Evolutionary conservation across 805 yeast genomes (phyloP).

Genomic region (Candida adriatica): DNA sequence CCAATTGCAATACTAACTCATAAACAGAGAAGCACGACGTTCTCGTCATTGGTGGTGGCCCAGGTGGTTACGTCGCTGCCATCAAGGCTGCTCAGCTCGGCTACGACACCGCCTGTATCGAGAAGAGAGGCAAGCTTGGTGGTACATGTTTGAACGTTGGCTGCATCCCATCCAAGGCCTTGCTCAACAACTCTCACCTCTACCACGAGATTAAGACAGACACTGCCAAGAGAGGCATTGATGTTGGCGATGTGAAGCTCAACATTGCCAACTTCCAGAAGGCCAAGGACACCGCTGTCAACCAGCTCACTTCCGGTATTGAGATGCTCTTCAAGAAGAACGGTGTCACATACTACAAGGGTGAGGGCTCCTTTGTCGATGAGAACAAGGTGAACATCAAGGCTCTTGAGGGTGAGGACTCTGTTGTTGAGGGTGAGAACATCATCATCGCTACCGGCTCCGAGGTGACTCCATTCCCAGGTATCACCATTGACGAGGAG

Average conservation of each 20-base stretch:
- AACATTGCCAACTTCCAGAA: conserved; percentile 77
- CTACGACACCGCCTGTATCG: conserved; percentile 90
- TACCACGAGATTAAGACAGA: conserved; percentile 87
- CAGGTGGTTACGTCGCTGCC: conserved; percentile 99
- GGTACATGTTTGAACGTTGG: conserved; percentile 99
- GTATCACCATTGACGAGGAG: conserved; percentile 92
- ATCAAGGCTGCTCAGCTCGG: conserved; percentile 98
- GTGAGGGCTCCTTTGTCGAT: conserved; percentile 80
- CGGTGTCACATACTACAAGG: conserved; percentile 91
- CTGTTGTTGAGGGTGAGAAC: conserved; percentile 72
- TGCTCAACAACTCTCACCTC: conserved; percentile 89
- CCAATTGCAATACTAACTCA: conserved; percentile 2
- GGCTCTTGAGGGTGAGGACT: conserved; percentile 76
- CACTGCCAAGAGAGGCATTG: conserved; percentile 84
- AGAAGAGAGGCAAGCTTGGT: conserved; percentile 92
- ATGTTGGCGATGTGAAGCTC: conserved; percentile 66
- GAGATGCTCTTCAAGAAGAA: conserved; percentile 94
- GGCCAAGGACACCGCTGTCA: conserved; percentile 88
- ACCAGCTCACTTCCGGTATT: conserved; percentile 86
- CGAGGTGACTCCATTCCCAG: conserved; percentile 98
- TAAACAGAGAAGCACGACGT: conserved; percentile 62
- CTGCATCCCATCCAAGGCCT: conserved; percentile 96
- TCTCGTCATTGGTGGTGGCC: conserved; percentile 97
- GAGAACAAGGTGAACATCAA: conserved; percentile 73
- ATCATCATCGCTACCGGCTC: conserved; percentile 97